Evolutionary conservation across 164 flowering plant genomes (phyloP), one percentile per base, ranked within the genome.

Genomic region (Magnolia kwangsiensis): DNA sequence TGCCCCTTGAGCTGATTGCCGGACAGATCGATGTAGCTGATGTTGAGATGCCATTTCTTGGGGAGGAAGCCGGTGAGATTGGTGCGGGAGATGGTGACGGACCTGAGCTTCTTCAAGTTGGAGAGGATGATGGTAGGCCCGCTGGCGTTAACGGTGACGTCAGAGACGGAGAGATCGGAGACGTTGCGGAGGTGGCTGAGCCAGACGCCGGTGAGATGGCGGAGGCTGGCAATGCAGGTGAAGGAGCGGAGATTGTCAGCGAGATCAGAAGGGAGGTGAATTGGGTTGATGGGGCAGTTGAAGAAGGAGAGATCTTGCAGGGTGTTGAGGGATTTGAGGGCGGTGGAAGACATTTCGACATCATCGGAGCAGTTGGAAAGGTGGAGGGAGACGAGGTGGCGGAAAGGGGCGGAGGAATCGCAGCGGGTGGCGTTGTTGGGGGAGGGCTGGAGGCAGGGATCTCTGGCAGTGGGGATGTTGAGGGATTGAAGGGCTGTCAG

Each of bases 351-450:
- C 51, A 96, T 78, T 2, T 88, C 79, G 64, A 89, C 85, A 75
- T 90, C 93, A 78, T 83, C 84, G 64, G 98, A 90, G 86, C 99
- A 96, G 88, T 96, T 94, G 72, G 83, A 31, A 83, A 96, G 91
- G 73, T 70, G 87, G 78, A 96, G 94, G 67, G 92, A 86, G 83
- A 85, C 4, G 82, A 96, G 92, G 85, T 89, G 97, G 81, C 93
- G 88, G 82, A 91, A 92, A 72, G 99, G 99, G 50, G 73, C 73
- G 73, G 87, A 66, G 78, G 86, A 24, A 88, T 96, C 96, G 78
- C 99, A 93, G 75, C 81, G 68, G 73, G 90, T 85, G 84, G 90
- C 80, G 81, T 84, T 82, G 84, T 81, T 79, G 78, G 76, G 75
- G 50, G 90, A 79, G 51, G 86, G 86, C 55, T 81, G 90, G 11